Percentiles rank a stretch among this genome's conserved stretches.
Conservation (phyloP, 768 basidiomycete species). For the Phlebiopsis gigantea region DNA sequence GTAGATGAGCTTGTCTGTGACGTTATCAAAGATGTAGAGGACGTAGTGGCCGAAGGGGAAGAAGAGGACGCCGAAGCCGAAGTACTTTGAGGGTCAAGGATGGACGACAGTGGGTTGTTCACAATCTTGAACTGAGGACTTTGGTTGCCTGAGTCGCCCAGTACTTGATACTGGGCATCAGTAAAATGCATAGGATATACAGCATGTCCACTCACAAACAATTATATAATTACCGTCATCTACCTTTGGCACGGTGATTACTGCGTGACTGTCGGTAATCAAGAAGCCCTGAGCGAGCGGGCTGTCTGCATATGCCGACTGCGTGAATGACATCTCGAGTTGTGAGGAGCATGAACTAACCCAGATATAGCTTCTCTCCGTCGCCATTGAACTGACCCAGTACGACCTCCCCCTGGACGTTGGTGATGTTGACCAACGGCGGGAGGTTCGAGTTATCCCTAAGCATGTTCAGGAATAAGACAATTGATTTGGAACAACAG, state of each 20-base stretch:
- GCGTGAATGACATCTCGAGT: too few species aligned
- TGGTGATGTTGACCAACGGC: conserved; percentile 27
- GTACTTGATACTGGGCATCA: conserved; percentile 26
- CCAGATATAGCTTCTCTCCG: conserved; percentile 43
- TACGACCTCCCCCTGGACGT: conserved; percentile 32
- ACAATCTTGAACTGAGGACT: conserved; percentile 24
- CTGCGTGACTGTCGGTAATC: conserved; percentile 33
- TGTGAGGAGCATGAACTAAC: conserved; percentile 29
- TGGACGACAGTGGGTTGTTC: conserved; percentile 6
- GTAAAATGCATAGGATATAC: not conserved
- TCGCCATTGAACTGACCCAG: conserved; percentile 36
- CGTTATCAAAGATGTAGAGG: not conserved
- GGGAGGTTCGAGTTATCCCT: conserved; percentile 33
- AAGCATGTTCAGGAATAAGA: not conserved
- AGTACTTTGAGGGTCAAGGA: not conserved
- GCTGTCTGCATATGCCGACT: conserved; percentile 26
- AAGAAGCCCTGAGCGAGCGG: conserved; percentile 39
- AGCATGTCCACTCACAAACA: conserved; percentile 29
- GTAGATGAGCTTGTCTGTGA: not conserved
- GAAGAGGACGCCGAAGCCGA: not conserved
- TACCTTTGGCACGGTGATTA: conserved; percentile 35
- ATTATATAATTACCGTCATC: conserved; percentile 35
- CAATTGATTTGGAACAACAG: too few species aligned
- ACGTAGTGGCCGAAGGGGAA: not conserved
- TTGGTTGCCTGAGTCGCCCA: conserved; percentile 41